Conservation (phyloP, 768 basidiomycete genomes). For the Calocera cornea region DNA sequence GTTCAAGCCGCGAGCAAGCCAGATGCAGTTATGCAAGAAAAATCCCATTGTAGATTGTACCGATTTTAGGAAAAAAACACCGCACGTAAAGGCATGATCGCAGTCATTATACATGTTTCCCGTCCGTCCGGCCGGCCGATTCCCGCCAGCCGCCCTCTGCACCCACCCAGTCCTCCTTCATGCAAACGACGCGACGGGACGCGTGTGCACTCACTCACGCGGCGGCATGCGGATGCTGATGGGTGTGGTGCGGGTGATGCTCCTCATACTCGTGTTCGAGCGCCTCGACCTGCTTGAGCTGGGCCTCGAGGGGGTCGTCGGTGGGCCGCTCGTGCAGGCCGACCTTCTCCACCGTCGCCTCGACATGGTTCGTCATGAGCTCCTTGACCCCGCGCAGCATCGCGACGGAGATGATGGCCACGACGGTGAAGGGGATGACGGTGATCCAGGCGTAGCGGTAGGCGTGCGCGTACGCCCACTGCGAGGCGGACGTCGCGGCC, state of each 20-base stretch:
- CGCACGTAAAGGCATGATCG: background rate
- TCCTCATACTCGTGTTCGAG: background rate
- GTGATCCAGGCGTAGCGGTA: conserved; percentile 6
- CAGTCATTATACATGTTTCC: background rate
- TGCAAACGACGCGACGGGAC: too few species aligned
- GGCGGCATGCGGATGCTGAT: background rate
- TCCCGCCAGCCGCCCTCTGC: background rate
- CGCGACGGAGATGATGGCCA: conserved; percentile 6
- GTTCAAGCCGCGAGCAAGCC: too few species aligned
- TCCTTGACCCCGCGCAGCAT: conserved; percentile 5
- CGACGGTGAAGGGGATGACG: conserved; percentile 7
- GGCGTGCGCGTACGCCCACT: conserved; percentile 6
- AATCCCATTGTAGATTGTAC: background rate
- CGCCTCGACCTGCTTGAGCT: background rate
- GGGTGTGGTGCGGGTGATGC: background rate
- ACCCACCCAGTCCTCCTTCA: background rate
- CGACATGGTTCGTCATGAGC: conserved; percentile 8
- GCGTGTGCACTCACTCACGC: background rate
- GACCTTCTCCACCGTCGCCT: conserved; percentile 8
- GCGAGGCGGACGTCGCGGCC: background rate
- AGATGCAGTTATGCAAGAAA: background rate
- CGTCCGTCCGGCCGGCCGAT: too few species aligned
- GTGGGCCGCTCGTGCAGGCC: conserved; percentile 3
- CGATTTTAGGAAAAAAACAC: background rate
- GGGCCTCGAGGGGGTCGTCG: background rate